Evolutionary conservation across 1,284 basidiomycete genomes (phyloP), one percentile per base, ranked within the genome.

Genomic region (Laetiporus sulphureus): DNA sequence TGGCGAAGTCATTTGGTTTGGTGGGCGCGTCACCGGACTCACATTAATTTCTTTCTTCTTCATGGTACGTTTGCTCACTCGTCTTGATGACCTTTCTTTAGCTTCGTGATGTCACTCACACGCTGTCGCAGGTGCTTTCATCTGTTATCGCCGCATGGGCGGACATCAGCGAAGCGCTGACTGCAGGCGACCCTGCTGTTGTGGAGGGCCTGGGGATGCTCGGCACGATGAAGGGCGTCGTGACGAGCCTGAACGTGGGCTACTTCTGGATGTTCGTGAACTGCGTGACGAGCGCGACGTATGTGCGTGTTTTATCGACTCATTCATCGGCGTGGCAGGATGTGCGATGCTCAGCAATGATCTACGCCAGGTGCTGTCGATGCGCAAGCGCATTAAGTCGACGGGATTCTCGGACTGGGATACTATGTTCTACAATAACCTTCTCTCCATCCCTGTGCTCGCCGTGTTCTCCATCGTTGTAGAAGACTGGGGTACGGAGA

Each of bases 361-460:
- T n/a, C n/a, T n/a, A n/a, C n/a, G 16, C 4, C 13, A 92, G 91
- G 87, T 94, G 32, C 74, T 99, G 41, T 77, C 88, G 40, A 99
- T 99, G 96, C 82, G 96, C 49, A 98, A 96, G 65, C 78, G 88
- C 45, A 99, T 99, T 73, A 99, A 99, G 71, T 63, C 77, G 32
- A 98, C 92, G n/a, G 91, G 91, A 30, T 99, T 99, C 71, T 95
- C 93, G 48, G 95, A 99, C 61, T 97, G 93, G 94, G 96, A 99
- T 61, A 89, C 94, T 20, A 98, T 99, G 95, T 97, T 93, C 68
- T 99, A 98, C 73, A 98, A 97, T 72, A 99, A 99, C 66, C 65
- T 98, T 39, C 72, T 99, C 37, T 96, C 91, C 25, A 92, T 99
- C 54, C 93, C 96, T 32, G 80, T 98, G 27, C 72, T 99, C 32